Base-by-base conservation (phyloP, 164 flowering plant species). In the Umbellularia californica region DNA sequence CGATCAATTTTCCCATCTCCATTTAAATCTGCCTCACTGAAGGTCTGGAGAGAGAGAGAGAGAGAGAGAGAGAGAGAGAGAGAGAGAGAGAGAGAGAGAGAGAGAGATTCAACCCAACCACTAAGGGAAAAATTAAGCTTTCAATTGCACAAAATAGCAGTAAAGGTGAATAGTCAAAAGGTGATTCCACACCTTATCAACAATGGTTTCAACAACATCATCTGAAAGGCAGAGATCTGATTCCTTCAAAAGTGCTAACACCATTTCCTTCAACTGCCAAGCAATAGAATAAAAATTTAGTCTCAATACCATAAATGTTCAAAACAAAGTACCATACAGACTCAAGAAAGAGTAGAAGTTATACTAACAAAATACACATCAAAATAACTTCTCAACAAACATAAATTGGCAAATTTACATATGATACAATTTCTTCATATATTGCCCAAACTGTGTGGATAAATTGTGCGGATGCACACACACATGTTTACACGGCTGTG, bases 1-100 rank as follows among this genome's bases (percentile, higher is more conserved):
- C 4, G 58, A 77, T 90, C 93, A 27, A 93, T 93, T 83, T 69
- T 89, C n/a, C 93, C 97, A 76, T 93, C 96, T 65, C 86, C 89
- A 24, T 91, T 88, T 15, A 69, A 63, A 78, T 93, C 98, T 69
- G 89, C 96, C n/a, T 88, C 92, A 47, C 6, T 51, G 67, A 89
- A 82, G 51, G 94, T 89, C 92, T 89, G 82, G 3, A 71, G 27
- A 65, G 64, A 51, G 77, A 50, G 25, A 70, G 33, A 27, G 69
- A 66, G 9, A 28, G 41, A 66, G 69, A 12, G 25, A 65, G 64
- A 58, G 77, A 50, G 25, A 70, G 33, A 27, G 69, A 66, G 10
- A 30, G 41, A 66, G 69, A 12, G 2, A 71, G 25, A 65, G 64
- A 58, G 3, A 71, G 27, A 65, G 64, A 58, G 77, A 50, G 11